Evolutionary conservation across 257 asterid genomes (phyloP), one percentile per base, ranked within the genome.

Genomic region (Fraxinus anomala): DNA sequence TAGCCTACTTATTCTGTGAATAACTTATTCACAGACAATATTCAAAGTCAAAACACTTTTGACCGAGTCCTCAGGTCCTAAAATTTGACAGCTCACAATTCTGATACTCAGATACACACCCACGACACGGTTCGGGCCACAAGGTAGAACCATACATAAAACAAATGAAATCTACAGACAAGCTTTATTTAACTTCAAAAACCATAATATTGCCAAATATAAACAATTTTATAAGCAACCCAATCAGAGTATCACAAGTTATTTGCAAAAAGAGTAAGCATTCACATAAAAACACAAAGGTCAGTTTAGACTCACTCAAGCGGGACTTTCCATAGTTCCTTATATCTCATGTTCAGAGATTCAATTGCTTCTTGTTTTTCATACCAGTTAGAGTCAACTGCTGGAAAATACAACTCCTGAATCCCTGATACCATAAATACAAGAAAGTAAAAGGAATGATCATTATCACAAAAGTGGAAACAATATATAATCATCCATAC

Each of bases 321-420:
- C 40, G 49, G 80, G 77, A 77, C 79, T 72, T 51, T 73, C 98
- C 97, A 93, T 34, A 89, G 67, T 77, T 96, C 92, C 84, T 87
- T 87, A 79, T 96, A 96, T 89, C 86, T 88, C 83, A 39, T 73
- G 83, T 93, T 84, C 85, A 92, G 82, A 75, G 96, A 89, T 84
- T 75, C 85, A 85, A 96, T 89, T 68, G 92, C 97, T 85, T 91
- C 97, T 70, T 73, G 83, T 81, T 93, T 96, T 77, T 86, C 80
- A 76, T 84, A 81, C 96, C 97, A 93, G 82, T 80, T 39, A 47
- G 87, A 73, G 80, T 93, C 98, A 74, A 65, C 85, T 83, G 85
- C 84, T 17, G 88, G 77, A 80, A 92, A 91, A 76, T 78, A 80
- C 89, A 96, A 78, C 89, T 88, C 89, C 74, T 88, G 88, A 37